Percentiles rank a stretch among this genome's conserved stretches.
Conservation (phyloP, 2,329 filamentous ascomycete species). For the Nemania diffusa region DNA sequence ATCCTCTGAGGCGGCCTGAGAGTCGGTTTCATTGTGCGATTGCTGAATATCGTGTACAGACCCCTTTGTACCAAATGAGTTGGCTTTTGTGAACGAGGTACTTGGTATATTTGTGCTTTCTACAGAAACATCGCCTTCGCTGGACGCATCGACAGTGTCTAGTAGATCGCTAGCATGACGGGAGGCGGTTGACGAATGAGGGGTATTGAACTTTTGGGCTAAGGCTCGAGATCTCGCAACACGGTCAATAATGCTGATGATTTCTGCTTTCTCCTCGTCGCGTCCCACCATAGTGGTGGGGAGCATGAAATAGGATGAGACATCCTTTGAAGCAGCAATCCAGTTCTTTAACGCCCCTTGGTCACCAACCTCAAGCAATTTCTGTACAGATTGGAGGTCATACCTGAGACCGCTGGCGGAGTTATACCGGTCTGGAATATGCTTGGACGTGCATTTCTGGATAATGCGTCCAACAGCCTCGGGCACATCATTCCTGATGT, state of each 20-base stretch:
- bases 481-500: constrained; percentile 82
- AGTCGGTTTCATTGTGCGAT: constrained; percentile 49
- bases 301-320: constrained; percentile 91
- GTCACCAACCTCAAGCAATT: constrained; percentile 80
- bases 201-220: constrained; percentile 54
- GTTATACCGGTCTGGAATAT: constrained; percentile 87
- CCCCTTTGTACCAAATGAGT: constrained; percentile 55
- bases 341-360: constrained; percentile 76
- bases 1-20: constrained; percentile 51
- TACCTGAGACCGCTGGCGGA: constrained; percentile 86
- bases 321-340: constrained; percentile 82
- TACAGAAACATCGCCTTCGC: constrained; percentile 68
- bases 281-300: constrained; percentile 85
- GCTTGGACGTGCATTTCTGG: constrained; percentile 91
- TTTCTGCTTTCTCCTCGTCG: constrained; percentile 73
- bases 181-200: constrained; percentile 63
- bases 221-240: constrained; percentile 73
- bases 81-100: constrained; percentile 61
- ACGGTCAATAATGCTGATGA: constrained; percentile 80
- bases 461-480: constrained; percentile 85
- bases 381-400: constrained; percentile 79
- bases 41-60: constrained; percentile 54
- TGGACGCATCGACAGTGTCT: constrained; percentile 65
- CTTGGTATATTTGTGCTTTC: constrained; percentile 63
- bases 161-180: constrained; percentile 61